Evolutionary conservation across 148 eudicot genomes (phyloP), one percentile per base, ranked within the genome.

Genomic region (Fagopyrum esculentum): DNA sequence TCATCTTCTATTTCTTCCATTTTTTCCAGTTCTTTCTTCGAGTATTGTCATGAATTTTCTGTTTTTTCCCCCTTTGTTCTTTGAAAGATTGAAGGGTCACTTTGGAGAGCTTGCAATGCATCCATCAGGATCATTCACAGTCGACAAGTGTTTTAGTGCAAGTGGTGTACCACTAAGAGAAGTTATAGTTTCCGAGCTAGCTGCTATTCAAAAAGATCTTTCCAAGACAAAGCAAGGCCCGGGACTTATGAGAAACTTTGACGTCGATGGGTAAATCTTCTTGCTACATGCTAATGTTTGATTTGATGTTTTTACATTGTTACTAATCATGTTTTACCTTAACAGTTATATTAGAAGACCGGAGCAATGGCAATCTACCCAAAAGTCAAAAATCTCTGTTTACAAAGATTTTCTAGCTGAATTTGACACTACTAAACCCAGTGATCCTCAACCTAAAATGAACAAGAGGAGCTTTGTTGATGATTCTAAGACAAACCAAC

Each of bases 221-320:
- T 92, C 87, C 54, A 92, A 83, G 83, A 87, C 92, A 57, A 86
- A 73, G 77, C 97, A 95, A 70, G 99, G 97, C 66, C 98, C 96
- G 69, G 76, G 84, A 73, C 92, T 95, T 52, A 60, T 90, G 87
- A 92, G 89, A 86, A 89, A 85, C 82, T 83, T 95, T 43, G 97
- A 95, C 81, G 88, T 89, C 66, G 96, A 90, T 17, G 96, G 97
- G 98, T 95, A 85, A 79, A 85, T 30, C 19, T 54, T 68, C 68
- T 68, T 13, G 1, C 6, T 55, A 55, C 60, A 55, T 35, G 60
- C 17, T 15, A 15, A 55, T 55, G 22, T 59, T 19, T 19, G 64
- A 59, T 13, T 59, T 59, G 2, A 30, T 9, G 64, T 6, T 59
- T 22, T 59, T 19, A 59, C 19, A 3, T 59, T 17, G 47, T 75